Conservation (phyloP, 1,284 basidiomycete genomes). For the Trichosporon sp. region DNA sequence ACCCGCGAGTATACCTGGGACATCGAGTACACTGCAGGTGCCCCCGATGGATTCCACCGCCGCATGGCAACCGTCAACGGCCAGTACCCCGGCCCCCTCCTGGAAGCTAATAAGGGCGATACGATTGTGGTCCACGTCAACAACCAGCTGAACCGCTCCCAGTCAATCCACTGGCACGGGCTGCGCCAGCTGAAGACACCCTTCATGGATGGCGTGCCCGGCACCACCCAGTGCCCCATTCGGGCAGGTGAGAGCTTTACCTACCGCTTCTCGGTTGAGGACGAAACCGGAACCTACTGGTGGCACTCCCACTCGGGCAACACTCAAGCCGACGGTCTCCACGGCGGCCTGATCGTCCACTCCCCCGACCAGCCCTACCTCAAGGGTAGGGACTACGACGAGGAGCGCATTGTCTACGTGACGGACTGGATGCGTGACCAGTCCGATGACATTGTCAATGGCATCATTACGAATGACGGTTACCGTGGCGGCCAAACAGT, state of each 20-base stretch:
- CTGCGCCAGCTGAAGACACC: conserved; percentile 27
- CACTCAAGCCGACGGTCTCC: conserved; percentile 33
- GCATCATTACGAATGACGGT: background rate
- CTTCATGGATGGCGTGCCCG: conserved; percentile 35
- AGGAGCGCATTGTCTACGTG: conserved; percentile 29
- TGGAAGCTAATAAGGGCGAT: conserved; percentile 34
- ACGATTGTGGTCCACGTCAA: conserved; percentile 27
- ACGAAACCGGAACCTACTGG: conserved; percentile 31
- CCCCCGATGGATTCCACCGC: conserved; percentile 3
- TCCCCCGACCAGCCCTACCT: conserved; percentile 23
- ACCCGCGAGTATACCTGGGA: background rate
- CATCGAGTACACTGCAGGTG: background rate
- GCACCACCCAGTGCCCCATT: conserved; percentile 53
- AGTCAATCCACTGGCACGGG: conserved; percentile 34
- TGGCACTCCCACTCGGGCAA: conserved; percentile 38
- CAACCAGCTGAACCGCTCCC: conserved; percentile 23
- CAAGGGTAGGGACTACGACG: conserved; percentile 31
- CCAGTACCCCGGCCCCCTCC: conserved; percentile 23
- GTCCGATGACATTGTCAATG: conserved; percentile 23
- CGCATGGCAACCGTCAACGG: conserved; percentile 4
- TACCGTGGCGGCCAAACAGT: conserved; percentile 7
- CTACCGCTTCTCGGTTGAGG: conserved; percentile 46
- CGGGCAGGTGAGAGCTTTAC: conserved; percentile 52
- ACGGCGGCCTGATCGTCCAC: conserved; percentile 32
- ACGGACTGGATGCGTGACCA: conserved; percentile 30